A percentile compares a stretch with the other conserved stretches of the same genome.
phyloP scores from a whole-genome alignment of 2,329 filamentous ascomycete species.

The Dothistroma septosporum region DNA sequence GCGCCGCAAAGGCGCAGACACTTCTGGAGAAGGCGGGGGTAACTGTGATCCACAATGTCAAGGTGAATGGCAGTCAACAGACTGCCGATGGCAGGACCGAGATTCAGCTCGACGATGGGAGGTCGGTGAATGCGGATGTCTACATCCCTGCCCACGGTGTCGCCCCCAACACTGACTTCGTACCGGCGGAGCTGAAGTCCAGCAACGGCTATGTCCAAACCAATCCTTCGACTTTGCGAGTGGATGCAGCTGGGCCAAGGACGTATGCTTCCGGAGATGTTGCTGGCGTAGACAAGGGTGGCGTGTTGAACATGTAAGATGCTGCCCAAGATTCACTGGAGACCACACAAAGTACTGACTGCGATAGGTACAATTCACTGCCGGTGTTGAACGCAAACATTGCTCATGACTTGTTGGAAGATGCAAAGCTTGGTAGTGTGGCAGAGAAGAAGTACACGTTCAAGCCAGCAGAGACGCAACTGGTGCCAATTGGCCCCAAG shows the following conservation, averaged over 20 bases:
- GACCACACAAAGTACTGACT: neutral
- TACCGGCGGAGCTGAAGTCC: constrained; percentile 45
- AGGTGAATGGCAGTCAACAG: constrained; percentile 23
- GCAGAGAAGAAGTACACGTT: constrained; percentile 29
- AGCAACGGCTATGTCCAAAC: constrained; percentile 47
- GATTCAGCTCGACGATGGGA: constrained; percentile 45
- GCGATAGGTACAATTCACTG: constrained; percentile 28
- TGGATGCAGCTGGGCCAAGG: constrained; percentile 42
- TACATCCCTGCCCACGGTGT: constrained; percentile 53
- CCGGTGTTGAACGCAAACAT: constrained; percentile 44
- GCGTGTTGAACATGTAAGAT: constrained; percentile 38
- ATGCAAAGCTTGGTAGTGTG: constrained; percentile 24
- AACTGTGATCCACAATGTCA: constrained; percentile 29
- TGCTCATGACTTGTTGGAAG: constrained; percentile 43
- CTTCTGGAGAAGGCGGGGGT: constrained; percentile 48
- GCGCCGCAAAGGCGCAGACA: constrained; percentile 43
- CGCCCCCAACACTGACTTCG: constrained; percentile 50
- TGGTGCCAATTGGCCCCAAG: constrained; percentile 25
- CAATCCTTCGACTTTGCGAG: constrained; percentile 44
- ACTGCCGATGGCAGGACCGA: constrained; percentile 41
- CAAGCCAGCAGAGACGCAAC: constrained; percentile 32
- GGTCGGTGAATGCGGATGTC: constrained; percentile 46
- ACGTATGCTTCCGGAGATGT: constrained; percentile 51
- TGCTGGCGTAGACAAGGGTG: constrained; percentile 41
- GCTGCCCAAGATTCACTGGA: neutral